Evolutionary conservation across 352 stramenopile species (phyloP), one percentile per base, ranked within the genome.

Genomic region (Globisporangium canariense): DNA sequence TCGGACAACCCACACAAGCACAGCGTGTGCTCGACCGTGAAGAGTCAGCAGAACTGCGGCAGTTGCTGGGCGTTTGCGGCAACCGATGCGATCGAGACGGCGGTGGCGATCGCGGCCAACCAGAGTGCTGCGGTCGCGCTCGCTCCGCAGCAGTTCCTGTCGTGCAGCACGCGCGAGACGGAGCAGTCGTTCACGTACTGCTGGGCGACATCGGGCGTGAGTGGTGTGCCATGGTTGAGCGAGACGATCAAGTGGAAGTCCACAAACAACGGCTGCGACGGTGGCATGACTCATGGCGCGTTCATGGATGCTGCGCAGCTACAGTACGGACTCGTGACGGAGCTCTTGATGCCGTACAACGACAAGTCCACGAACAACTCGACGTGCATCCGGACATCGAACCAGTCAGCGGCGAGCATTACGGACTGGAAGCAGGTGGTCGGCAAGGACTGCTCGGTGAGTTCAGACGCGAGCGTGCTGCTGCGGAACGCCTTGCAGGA

Each of bases 61-160:
- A 90, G 79, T 63, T 93, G 84, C 66, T 93, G 84, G 84, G 81
- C 84, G 2, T 93, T 93, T 38, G 84, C 82, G 14, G 84, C 84
- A 1, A 76, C 82, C 1, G 84, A 93, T 67, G 77, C 83, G 25
- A 93, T 93, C 38, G 84, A 93, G 62, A 91, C 84, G 18, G 84
- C 84, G 0, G 84, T 93, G 0, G 75, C 77, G 25, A 86, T 91
- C 57, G 76, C 80, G 0, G 78, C 83, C 16, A 86, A 89, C 41
- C 72, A 86, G 57, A 71, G 68, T 0, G 70, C 79, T 1, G 78
- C 78, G 0, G 80, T 93, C 28, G 79, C 84, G 25, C 73, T 93
- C 41, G 90, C 84, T 2, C 81, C 84, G n/a, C 81, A 93, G 71
- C 84, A 93, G 57, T 86, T 93, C 50, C 62, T 93, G 13, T 81